Percentiles rank a stretch among this genome's conserved stretches.
Conservation (phyloP, 257 asterid species). For the Solanum boliviense region DNA sequence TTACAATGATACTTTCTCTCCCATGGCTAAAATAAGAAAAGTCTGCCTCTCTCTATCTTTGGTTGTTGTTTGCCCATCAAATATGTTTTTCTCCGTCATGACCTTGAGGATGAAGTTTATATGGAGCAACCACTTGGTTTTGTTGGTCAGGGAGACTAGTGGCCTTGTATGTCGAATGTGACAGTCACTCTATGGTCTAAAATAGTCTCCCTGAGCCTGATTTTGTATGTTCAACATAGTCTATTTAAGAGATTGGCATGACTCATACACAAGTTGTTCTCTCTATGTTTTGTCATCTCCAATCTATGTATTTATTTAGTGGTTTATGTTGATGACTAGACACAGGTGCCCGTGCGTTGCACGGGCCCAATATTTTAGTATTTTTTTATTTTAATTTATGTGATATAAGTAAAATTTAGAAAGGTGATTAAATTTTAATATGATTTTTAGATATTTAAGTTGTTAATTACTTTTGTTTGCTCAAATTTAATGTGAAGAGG, state of each 20-base stretch:
- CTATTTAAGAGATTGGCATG: neutral
- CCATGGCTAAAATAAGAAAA: neutral
- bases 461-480: too few relatives aligned
- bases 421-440: too few relatives aligned
- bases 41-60: neutral
- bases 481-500: too few relatives aligned
- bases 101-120: neutral
- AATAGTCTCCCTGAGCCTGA: neutral
- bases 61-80: neutral
- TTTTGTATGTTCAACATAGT: neutral
- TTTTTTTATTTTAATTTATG: too few relatives aligned
- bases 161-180: neutral
- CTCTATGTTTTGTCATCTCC: neutral
- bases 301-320: neutral
- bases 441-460: too few relatives aligned
- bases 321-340: neutral
- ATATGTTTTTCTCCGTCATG: neutral
- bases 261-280: neutral
- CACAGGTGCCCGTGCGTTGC: too few relatives aligned
- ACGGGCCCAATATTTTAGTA: too few relatives aligned
- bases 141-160: neutral
- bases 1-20: neutral
- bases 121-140: neutral
- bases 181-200: neutral
- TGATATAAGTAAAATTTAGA: too few relatives aligned